Evolutionary conservation across 768 basidiomycete genomes (phyloP), one percentile per base, ranked within the genome.

Genomic region (Russula emetica): DNA sequence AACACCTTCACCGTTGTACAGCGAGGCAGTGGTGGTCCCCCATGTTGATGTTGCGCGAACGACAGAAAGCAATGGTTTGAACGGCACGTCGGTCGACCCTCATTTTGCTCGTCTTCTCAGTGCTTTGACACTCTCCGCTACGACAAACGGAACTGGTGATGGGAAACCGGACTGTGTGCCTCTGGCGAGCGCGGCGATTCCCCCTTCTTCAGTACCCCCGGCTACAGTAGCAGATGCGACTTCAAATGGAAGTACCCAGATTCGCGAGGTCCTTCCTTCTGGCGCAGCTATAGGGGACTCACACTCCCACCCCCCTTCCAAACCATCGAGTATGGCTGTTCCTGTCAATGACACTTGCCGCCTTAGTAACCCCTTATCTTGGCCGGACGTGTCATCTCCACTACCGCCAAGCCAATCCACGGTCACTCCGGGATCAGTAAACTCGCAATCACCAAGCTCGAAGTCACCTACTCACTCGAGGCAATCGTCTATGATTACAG

Each of bases 21-120:
- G 78, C 45, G 77, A 80, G 55, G 71, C 82, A 7, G 65, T 74
- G 36, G 70, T 75, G 36, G 70, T 75, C 5, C 74, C 76, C 24
- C 68, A 74, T 30, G 68, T 74, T 34, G 67, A 63, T 61, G 61
- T 70, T 64, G 58, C 61, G 58, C 56, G 72, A 74, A n/a, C 75
- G 76, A 50, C 74, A 76, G 72, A 69, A 50, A 69, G 47, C 62
- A 70, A 56, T 63, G 69, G 53, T 47, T 59, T 74, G 52, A 71
- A 74, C 28, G 62, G 74, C 22, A 74, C 77, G 49, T 64, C 74
- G 55, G 73, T 87, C 67, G 87, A 90, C 71, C 85, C 87, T 36
- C 87, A 90, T 66, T 82, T 91, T 71, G 87, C 88, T 22, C 80
- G 83, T 34, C 77, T 91, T 9, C 76, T 91, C 56, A 82, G 78